A percentile compares a stretch with the other conserved stretches of the same genome.
phyloP scores from a whole-genome alignment of 2,329 filamentous ascomycete species.

The Phyllosticta ampelicida region DNA sequence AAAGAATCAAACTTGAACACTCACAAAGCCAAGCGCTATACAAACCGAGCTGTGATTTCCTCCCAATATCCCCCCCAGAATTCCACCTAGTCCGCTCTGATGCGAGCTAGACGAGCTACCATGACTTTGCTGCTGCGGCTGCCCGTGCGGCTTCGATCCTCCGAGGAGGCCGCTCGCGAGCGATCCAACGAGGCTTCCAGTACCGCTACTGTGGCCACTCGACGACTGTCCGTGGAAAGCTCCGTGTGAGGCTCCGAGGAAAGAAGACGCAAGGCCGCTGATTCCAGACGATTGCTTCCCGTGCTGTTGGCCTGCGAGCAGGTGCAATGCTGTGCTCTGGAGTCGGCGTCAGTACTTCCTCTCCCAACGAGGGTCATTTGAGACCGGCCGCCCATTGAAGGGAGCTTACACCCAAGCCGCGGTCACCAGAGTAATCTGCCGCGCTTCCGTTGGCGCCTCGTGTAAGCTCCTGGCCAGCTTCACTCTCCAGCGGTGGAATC shows the following conservation, averaged over 20 bases:
- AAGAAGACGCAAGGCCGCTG: constrained; percentile 9
- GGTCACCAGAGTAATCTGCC: constrained; percentile 10
- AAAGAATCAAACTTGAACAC: neutral
- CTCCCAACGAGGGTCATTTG: neutral
- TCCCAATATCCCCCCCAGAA: constrained; percentile 26
- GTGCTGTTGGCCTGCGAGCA: constrained; percentile 5
- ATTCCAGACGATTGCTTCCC: constrained; percentile 10
- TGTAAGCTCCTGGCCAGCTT: constrained; percentile 1
- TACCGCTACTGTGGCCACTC: constrained; percentile 8
- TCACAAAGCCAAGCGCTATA: neutral
- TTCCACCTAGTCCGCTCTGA: constrained; percentile 18
- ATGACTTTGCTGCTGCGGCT: constrained; percentile 30
- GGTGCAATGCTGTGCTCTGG: constrained; percentile 9
- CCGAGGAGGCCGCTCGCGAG: constrained; percentile 40
- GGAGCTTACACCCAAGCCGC: constrained; percentile 11
- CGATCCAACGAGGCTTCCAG: constrained; percentile 38
- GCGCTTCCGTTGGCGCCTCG: constrained; percentile 1
- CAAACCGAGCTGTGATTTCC: constrained; percentile 24
- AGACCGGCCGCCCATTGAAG: neutral
- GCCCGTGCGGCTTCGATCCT: constrained; percentile 23
- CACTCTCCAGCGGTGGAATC: constrained; percentile 4
- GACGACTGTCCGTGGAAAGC: neutral
- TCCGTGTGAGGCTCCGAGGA: constrained; percentile 12
- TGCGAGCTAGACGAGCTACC: constrained; percentile 11
- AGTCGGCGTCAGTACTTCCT: neutral